phyloP scores from a whole-genome alignment of 208 protist species.

The Leishmania major region DNA sequence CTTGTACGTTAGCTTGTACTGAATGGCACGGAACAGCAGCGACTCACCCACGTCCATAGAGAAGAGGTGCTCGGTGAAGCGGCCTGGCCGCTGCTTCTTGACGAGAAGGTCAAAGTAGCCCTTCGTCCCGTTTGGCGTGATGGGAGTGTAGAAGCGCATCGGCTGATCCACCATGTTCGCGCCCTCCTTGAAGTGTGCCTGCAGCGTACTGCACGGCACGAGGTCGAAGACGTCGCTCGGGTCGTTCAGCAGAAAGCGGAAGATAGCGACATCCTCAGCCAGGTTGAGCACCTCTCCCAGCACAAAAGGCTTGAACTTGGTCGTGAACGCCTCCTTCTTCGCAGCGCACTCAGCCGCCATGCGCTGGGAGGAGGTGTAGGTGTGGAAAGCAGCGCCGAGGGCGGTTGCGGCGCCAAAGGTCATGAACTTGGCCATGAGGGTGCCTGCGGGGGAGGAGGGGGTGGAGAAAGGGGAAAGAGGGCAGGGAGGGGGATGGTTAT shows the following conservation, averaged over 20 bases:
- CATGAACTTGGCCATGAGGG: slow-evolving; percentile 49
- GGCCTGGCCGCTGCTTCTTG: slow-evolving; percentile 79
- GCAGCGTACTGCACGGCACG: slow-evolving; percentile 79
- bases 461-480: background rate
- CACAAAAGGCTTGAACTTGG: slow-evolving; percentile 79
- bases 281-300: slow-evolving; percentile 88
- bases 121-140: slow-evolving; percentile 84
- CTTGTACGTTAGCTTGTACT: slow-evolving; percentile 86
- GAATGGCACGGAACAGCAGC: slow-evolving; percentile 76
- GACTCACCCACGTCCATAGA: slow-evolving; percentile 83
- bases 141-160: slow-evolving; percentile 92
- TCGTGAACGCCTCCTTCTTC: slow-evolving; percentile 50
- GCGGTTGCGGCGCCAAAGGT: slow-evolving; percentile 59
- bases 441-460: too few species aligned
- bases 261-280: slow-evolving; percentile 85
- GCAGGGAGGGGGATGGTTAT: background rate
- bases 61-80: slow-evolving; percentile 87
- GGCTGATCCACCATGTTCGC: slow-evolving; percentile 81
- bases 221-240: slow-evolving; percentile 73
- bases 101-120: slow-evolving; percentile 92
- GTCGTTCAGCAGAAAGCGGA: slow-evolving; percentile 83
- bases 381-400: slow-evolving; percentile 70
- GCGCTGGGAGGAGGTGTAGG: slow-evolving; percentile 44
- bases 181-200: slow-evolving; percentile 84
- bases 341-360: slow-evolving; percentile 44